phyloP scores from a whole-genome alignment of 208 protist species.

The Trypanosoma scelopori region DNA sequence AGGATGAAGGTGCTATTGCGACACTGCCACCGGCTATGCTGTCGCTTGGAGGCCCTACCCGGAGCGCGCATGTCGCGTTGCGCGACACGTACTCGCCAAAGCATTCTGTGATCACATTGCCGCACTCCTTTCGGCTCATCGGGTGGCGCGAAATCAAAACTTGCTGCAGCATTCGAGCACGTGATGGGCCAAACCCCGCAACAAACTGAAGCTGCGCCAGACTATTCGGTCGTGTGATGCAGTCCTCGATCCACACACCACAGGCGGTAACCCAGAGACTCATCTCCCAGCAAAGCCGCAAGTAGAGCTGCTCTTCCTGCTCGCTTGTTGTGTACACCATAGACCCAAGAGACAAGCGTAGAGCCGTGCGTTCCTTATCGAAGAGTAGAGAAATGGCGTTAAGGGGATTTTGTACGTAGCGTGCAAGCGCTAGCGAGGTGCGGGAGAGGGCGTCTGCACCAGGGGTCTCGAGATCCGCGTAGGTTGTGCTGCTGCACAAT shows the following conservation, averaged over 20 bases:
- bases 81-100: conserved; percentile 49
- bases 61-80: conserved; percentile 55
- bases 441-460: conserved; percentile 43
- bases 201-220: conserved; percentile 74
- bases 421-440: conserved; percentile 52
- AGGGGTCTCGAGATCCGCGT: conserved; percentile 48
- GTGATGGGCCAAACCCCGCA: conserved; percentile 61
- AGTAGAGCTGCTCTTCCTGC: conserved; percentile 57
- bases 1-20: conserved; percentile 1
- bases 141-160: conserved; percentile 26
- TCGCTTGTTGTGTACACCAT: conserved; percentile 29
- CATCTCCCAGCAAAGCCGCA: conserved; percentile 78
- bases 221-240: conserved; percentile 46
- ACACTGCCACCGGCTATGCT: neutral
- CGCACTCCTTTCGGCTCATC: conserved; percentile 36
- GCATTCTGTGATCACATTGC: conserved; percentile 33
- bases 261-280: conserved; percentile 68
- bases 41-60: conserved; percentile 33
- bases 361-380: conserved; percentile 57
- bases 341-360: conserved; percentile 54
- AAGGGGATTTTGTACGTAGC: conserved; percentile 79
- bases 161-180: conserved; percentile 46
- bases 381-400: conserved; percentile 62
- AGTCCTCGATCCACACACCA: conserved; percentile 67
- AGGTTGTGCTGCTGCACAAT: conserved; percentile 53